These are phyloP conservation scores for Pleurostoma richardsiae DNA, from an alignment of 2,329 filamentous ascomycete genomes.

Conservation along the genomic window DNA sequence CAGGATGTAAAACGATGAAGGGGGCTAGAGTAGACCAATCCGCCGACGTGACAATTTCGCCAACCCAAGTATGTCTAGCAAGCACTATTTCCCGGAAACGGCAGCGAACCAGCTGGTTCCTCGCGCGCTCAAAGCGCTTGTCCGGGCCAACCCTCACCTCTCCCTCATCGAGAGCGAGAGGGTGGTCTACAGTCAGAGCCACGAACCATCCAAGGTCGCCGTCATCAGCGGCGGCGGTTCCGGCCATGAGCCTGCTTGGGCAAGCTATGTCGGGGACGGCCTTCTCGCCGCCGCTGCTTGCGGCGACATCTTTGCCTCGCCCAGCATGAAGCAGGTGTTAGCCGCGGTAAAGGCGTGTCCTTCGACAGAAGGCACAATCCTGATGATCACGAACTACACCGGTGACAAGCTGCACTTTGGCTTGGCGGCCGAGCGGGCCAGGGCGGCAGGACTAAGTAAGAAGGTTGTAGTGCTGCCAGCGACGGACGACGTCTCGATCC, in stretches of 20 bases:
- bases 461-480: conserved; percentile 67
- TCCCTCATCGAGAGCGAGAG: conserved; percentile 38
- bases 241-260: conserved; percentile 50
- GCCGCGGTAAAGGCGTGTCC: conserved; percentile 59
- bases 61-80: conserved; percentile 36
- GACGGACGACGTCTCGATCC: conserved; percentile 70
- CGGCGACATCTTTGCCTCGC: conserved; percentile 71
- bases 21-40: no score
- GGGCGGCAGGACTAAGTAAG: conserved; percentile 52
- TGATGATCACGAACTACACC: conserved; percentile 74
- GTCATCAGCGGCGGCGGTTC: conserved; percentile 50
- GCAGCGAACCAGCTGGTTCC: conserved; percentile 38
- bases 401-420: conserved; percentile 70
- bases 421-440: conserved; percentile 69
- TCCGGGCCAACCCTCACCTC: conserved; percentile 35
- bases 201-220: conserved; percentile 28
- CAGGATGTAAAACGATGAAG: no score
- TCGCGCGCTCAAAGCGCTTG: conserved; percentile 27
- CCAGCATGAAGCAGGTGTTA: conserved; percentile 67
- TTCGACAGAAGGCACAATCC: conserved; percentile 59
- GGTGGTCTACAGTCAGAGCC: conserved; percentile 39
- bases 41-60: no score
- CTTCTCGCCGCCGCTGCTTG: conserved; percentile 65
- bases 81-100: conserved; percentile 47
- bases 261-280: conserved; percentile 43